phyloP scores from a whole-genome alignment of 1,284 basidiomycete species.

The Sanguinoderma infundibulare region DNA sequence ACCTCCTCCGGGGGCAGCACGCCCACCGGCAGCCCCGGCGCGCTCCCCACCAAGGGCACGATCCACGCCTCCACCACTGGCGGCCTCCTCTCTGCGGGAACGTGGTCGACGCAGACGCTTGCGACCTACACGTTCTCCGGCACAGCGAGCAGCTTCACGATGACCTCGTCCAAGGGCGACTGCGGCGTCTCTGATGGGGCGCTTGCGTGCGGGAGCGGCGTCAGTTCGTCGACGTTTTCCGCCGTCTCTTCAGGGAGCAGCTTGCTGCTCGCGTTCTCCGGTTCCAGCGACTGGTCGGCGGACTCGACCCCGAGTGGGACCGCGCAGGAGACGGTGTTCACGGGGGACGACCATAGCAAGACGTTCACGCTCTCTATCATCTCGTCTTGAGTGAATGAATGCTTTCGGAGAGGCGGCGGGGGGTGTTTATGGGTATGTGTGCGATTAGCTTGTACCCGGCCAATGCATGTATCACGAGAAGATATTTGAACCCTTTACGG shows the following conservation, averaged over 20 bases:
- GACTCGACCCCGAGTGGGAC: constrained; percentile 57
- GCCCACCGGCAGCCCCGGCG: constrained; percentile 29
- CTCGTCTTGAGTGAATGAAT: constrained; percentile 11
- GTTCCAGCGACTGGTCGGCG: constrained; percentile 38
- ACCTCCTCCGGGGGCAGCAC: constrained; percentile 14
- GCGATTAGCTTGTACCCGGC: neutral
- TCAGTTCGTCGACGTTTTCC: constrained; percentile 51
- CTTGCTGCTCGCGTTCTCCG: neutral
- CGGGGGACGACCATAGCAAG: constrained; percentile 47
- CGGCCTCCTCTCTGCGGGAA: constrained; percentile 41
- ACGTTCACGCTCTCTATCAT: constrained; percentile 50
- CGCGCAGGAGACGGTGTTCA: constrained; percentile 54
- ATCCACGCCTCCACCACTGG: constrained; percentile 39
- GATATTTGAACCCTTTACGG: constrained; percentile 4
- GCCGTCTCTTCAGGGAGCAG: constrained; percentile 39
- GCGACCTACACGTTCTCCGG: constrained; percentile 41
- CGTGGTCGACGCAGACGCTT: constrained; percentile 43
- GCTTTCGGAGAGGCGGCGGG: no score
- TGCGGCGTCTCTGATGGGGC: constrained; percentile 40
- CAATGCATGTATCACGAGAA: neutral
- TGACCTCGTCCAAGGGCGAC: constrained; percentile 43
- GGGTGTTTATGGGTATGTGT: no score
- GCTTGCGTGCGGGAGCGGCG: constrained; percentile 41
- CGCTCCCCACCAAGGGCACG: constrained; percentile 48
- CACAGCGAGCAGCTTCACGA: constrained; percentile 38